These are phyloP conservation scores for Wickerhamiella sergipiensis DNA, from an alignment of 805 yeast genomes.

Conservation along the genomic window DNA sequence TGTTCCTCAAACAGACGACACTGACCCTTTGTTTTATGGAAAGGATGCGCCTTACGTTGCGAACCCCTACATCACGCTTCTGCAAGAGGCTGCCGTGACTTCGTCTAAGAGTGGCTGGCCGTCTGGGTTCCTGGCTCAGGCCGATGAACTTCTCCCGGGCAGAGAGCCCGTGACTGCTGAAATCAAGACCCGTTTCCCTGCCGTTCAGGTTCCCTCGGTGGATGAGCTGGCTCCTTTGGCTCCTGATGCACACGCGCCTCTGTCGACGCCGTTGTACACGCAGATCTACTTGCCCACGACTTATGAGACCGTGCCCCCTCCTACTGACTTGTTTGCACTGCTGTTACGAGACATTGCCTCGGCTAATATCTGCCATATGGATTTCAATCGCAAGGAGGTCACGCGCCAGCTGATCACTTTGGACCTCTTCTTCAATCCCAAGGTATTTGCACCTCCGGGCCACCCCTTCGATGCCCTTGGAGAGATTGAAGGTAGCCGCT, in stretches of 20 bases:
- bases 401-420: slow-evolving; percentile 68
- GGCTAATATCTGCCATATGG: slow-evolving; percentile 66
- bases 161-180: background rate
- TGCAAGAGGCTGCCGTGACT: slow-evolving; percentile 12
- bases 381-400: slow-evolving; percentile 79
- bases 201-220: slow-evolving; percentile 21
- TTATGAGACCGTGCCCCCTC: slow-evolving; percentile 54
- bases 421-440: slow-evolving; percentile 55
- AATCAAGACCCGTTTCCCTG: slow-evolving; percentile 22
- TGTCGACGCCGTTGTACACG: background rate
- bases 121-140: slow-evolving; percentile 14
- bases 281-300: slow-evolving; percentile 22
- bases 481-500: slow-evolving; percentile 42
- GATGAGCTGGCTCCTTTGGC: slow-evolving; percentile 3
- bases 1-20: background rate
- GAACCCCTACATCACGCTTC: slow-evolving; percentile 20
- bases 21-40: slow-evolving; percentile 10
- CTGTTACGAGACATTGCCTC: slow-evolving; percentile 60
- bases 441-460: slow-evolving; percentile 59
- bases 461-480: slow-evolving; percentile 59
- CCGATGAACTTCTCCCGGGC: slow-evolving; percentile 2
- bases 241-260: background rate
- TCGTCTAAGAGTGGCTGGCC: slow-evolving; percentile 16
- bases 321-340: slow-evolving; percentile 38
- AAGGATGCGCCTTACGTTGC: slow-evolving; percentile 21